These are phyloP conservation scores for Leucocoprinus leucothites DNA, from an alignment of 768 basidiomycete genomes.

Conservation along the genomic window DNA sequence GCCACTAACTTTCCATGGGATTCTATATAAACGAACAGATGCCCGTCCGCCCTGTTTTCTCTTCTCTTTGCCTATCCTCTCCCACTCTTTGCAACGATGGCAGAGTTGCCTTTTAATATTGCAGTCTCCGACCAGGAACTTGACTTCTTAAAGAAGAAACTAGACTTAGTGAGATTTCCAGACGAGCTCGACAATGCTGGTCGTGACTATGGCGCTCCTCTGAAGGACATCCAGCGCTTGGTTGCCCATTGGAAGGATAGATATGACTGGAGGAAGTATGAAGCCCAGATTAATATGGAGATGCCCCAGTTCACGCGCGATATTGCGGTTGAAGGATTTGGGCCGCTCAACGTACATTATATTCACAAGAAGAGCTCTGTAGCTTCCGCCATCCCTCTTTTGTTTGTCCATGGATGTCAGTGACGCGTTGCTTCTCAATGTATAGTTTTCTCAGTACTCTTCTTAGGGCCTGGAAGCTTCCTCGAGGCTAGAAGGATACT, in stretches of 20 bases:
- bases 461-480: constrained; percentile 57
- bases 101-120: constrained; percentile 38
- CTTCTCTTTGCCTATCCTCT: not conserved
- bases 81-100: constrained; percentile 1
- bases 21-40: not conserved
- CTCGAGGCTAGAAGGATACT: constrained; percentile 57
- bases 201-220: constrained; percentile 43
- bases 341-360: constrained; percentile 46
- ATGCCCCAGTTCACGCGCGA: constrained; percentile 55
- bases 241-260: constrained; percentile 43
- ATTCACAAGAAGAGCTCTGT: constrained; percentile 47
- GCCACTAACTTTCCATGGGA: too few species aligned
- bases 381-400: constrained; percentile 37
- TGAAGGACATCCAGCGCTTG: constrained; percentile 43
- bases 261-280: constrained; percentile 52
- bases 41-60: not conserved
- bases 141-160: constrained; percentile 32
- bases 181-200: constrained; percentile 37
- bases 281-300: constrained; percentile 44
- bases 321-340: constrained; percentile 45
- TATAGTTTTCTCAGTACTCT: not conserved
- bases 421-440: constrained; percentile 3
- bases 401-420: constrained; percentile 49
- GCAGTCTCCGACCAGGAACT: constrained; percentile 34
- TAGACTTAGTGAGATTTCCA: constrained; percentile 36